These are phyloP conservation scores for Cytospora mali DNA, from an alignment of 2,329 filamentous ascomycete genomes.

Conservation along the genomic window DNA sequence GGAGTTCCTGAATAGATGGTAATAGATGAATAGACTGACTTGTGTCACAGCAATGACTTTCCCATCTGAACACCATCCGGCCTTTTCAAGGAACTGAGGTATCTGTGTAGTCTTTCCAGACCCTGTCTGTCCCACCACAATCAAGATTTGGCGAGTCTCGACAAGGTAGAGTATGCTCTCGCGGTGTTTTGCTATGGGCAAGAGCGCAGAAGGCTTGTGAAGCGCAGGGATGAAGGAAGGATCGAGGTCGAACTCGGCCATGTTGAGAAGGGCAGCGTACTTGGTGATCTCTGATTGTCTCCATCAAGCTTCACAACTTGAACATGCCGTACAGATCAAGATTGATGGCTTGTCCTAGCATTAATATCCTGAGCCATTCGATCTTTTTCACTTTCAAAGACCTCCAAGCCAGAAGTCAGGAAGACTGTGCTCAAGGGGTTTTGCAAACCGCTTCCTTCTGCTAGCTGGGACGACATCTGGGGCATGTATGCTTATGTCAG, in stretches of 20 bases:
- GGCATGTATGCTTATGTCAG: not conserved
- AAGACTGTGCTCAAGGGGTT: not conserved
- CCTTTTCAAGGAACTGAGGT: slow-evolving; percentile 84
- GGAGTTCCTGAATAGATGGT: too few species aligned
- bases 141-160: slow-evolving; percentile 81
- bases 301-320: not conserved
- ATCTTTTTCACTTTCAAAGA: not conserved
- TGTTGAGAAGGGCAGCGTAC: slow-evolving; percentile 33
- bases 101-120: slow-evolving; percentile 96
- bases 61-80: slow-evolving; percentile 84
- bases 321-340: not conserved
- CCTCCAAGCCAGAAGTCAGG: not conserved
- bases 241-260: slow-evolving; percentile 61
- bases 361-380: not conserved
- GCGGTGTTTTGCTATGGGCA: slow-evolving; percentile 85
- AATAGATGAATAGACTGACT: slow-evolving; percentile 58
- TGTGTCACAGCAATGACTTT: slow-evolving; percentile 89
- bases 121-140: slow-evolving; percentile 91
- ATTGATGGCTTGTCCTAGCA: not conserved
- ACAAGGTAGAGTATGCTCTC: slow-evolving; percentile 81
- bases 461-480: not conserved
- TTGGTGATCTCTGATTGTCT: not conserved
- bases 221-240: slow-evolving; percentile 74
- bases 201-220: slow-evolving; percentile 79
- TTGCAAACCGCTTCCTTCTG: not conserved